These are phyloP conservation scores for Paraglomus brasilianum DNA, from an alignment of 192 early-diverging fungal genomes.

Conservation along the genomic window DNA sequence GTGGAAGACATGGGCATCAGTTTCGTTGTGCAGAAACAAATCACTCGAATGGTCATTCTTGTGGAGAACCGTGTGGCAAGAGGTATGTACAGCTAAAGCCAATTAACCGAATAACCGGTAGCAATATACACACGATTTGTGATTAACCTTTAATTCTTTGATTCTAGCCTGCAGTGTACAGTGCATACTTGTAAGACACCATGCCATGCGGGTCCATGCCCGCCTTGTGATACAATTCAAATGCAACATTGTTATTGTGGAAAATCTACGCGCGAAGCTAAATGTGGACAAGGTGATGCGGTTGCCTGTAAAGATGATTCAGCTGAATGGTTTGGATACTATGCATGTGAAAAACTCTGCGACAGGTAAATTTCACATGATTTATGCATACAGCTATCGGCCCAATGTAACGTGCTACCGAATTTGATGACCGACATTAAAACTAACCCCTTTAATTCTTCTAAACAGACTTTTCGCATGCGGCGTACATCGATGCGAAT, in stretches of 20 bases:
- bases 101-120: too few species aligned
- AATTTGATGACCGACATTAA: background rate
- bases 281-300: constrained; percentile 59
- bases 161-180: constrained; percentile 58
- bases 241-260: constrained; percentile 72
- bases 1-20: constrained; percentile 69
- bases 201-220: constrained; percentile 73
- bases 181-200: constrained; percentile 61
- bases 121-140: too few species aligned
- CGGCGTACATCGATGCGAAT: constrained; percentile 50
- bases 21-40: constrained; percentile 73
- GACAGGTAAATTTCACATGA: constrained; percentile 36
- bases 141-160: too few species aligned
- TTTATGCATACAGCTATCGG: background rate
- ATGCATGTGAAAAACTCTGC: constrained; percentile 52
- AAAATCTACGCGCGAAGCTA: constrained; percentile 48
- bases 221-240: constrained; percentile 55
- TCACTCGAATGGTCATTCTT: constrained; percentile 64
- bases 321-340: constrained; percentile 47
- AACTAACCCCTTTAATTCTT: background rate
- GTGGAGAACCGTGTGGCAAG: constrained; percentile 68
- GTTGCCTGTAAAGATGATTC: constrained; percentile 27
- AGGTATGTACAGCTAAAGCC: constrained; percentile 5
- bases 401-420: background rate
- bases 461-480: constrained; percentile 47